Percentiles rank a stretch among this genome's conserved stretches.
Evolutionary conservation across 495 filamentous ascomycete genomes (phyloP).

Genomic region (Penicillium cataractarum): DNA sequence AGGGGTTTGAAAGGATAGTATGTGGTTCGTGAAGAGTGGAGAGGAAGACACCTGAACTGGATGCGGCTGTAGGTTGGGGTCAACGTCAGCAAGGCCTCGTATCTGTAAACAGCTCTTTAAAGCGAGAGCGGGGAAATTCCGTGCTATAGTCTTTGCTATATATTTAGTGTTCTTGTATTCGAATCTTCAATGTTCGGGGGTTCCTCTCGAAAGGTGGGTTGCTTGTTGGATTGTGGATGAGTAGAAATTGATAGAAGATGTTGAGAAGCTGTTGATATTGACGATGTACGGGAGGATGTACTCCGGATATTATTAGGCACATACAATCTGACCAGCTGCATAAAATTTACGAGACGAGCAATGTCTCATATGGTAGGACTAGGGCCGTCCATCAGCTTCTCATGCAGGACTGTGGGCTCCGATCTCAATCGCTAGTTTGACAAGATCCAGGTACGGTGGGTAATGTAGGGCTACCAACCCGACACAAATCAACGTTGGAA

Average conservation of each 20-base stretch:
- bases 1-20: background rate
- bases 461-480: background rate
- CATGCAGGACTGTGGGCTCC: background rate
- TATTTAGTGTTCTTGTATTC: no score
- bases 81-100: background rate
- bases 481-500: no score
- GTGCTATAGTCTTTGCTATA: no score
- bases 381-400: background rate
- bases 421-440: background rate
- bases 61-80: no score
- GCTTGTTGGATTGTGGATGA: background rate
- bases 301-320: background rate
- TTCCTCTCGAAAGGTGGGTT: background rate
- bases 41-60: no score
- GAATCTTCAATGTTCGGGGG: no score
- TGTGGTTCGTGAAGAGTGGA: no score
- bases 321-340: background rate
- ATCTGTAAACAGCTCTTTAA: background rate
- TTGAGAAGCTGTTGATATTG: background rate
- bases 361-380: background rate
- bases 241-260: background rate
- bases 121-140: no score
- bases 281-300: background rate
- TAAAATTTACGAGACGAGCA: background rate
- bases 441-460: background rate